Conservation (phyloP, 2,329 filamentous ascomycete species). For the Paracorniculantispora psalliotae region DNA sequence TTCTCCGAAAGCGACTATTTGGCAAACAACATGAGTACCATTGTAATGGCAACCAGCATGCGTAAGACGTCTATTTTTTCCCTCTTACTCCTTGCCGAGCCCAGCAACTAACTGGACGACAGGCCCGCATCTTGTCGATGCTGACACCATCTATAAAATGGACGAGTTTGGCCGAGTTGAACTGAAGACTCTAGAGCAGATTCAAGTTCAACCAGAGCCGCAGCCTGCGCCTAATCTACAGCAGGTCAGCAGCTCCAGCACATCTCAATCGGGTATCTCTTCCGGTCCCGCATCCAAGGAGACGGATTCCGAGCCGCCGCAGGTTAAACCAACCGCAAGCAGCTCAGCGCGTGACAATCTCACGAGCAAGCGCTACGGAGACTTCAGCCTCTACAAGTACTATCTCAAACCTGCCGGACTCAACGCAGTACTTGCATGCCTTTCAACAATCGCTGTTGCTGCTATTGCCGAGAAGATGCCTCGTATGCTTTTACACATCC, state of each 20-base stretch:
- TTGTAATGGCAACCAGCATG: conserved; percentile 11
- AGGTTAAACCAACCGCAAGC: not conserved
- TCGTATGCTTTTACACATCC: no score
- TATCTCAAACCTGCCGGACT: conserved; percentile 1
- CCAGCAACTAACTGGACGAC: not conserved
- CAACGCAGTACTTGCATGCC: not conserved
- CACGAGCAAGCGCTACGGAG: not conserved
- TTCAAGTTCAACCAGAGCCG: not conserved
- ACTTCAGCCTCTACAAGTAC: conserved; percentile 3
- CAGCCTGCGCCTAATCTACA: not conserved
- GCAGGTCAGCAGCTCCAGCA: not conserved
- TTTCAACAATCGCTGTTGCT: not conserved
- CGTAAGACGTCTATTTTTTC: not conserved
- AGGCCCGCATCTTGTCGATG: conserved; percentile 1
- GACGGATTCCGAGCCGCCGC: not conserved
- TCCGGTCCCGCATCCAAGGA: not conserved
- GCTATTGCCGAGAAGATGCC: not conserved
- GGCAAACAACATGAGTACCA: conserved; percentile 11
- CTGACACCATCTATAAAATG: not conserved
- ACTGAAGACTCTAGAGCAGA: not conserved
- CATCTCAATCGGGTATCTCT: not conserved
- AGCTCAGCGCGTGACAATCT: not conserved
- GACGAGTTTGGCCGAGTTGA: not conserved
- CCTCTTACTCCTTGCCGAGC: not conserved
- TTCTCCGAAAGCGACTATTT: conserved; percentile 10